A percentile compares a stretch with the other conserved stretches of the same genome.
phyloP scores from a whole-genome alignment of 2,329 filamentous ascomycete genomes.

The Myriosclerotinia duriaeana region DNA sequence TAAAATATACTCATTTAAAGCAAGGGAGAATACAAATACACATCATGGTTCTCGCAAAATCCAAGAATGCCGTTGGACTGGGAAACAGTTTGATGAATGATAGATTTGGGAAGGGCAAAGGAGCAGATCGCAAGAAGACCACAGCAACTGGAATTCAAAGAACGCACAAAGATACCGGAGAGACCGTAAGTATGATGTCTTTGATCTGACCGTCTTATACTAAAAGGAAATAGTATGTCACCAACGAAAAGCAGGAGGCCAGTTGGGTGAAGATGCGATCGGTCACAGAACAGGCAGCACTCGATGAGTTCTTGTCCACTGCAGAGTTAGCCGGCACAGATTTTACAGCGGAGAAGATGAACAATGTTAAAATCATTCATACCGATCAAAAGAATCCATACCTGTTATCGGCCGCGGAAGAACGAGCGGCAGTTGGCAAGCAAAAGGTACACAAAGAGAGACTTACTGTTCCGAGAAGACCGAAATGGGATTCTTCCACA shows the following conservation, averaged over 20 bases:
- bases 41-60: constrained; percentile 78
- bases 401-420: constrained; percentile 79
- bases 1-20: background rate
- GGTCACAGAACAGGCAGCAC: constrained; percentile 91
- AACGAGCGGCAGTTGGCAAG: constrained; percentile 74
- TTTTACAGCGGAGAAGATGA: constrained; percentile 98
- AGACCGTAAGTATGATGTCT: constrained; percentile 54
- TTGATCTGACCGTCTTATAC: constrained; percentile 15
- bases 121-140: constrained; percentile 73
- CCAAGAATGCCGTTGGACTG: constrained; percentile 90
- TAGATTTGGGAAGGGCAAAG: constrained; percentile 92
- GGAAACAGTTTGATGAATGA: constrained; percentile 99
- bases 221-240: constrained; percentile 66
- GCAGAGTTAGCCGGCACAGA: constrained; percentile 97
- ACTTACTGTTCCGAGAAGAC: constrained; percentile 85
- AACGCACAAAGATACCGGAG: constrained; percentile 76
- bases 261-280: constrained; percentile 99
- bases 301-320: constrained; percentile 95
- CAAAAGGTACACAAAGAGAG: constrained; percentile 76
- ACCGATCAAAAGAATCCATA: constrained; percentile 95
- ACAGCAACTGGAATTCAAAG: constrained; percentile 55
- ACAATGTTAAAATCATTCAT: constrained; percentile 98
- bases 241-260: constrained; percentile 85
- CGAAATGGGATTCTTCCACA: constrained; percentile 82
- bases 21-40: constrained; percentile 2